Evolutionary conservation across 805 yeast species (phyloP).

Genomic region (Metschnikowia gelsemii): DNA sequence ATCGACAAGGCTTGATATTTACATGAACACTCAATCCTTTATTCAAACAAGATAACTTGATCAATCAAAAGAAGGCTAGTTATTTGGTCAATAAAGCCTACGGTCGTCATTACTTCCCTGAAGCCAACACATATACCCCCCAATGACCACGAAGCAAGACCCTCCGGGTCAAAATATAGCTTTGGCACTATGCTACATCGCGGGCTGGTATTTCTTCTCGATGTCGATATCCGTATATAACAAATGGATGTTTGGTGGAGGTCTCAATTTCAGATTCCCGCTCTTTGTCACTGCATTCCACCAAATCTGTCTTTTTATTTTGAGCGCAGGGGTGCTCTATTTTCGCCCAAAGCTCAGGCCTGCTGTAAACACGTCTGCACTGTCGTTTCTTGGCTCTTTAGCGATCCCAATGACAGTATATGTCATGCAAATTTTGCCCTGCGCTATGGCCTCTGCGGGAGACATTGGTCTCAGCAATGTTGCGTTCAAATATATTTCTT

Average conservation of each 20-base stretch:
- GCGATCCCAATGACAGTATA: constrained; percentile 31
- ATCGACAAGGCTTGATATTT: no score
- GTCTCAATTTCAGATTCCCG: constrained; percentile 79
- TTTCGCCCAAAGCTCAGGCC: constrained; percentile 51
- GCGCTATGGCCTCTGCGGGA: constrained; percentile 84
- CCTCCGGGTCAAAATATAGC: not conserved
- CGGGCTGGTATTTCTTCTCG: constrained; percentile 72
- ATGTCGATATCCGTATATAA: constrained; percentile 76
- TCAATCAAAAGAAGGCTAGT: no score
- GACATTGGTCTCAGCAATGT: constrained; percentile 93
- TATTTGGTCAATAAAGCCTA: no score
- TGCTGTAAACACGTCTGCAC: constrained; percentile 14
- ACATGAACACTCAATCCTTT: no score
- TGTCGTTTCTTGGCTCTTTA: constrained; percentile 18
- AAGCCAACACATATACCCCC: no score
- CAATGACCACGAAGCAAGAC: no score
- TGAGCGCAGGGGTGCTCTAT: constrained; percentile 50
- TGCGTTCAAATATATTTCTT: constrained; percentile 73
- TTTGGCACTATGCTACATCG: constrained; percentile 30
- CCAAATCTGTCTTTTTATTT: constrained; percentile 63
- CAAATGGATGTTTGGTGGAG: constrained; percentile 95
- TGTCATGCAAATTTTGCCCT: constrained; percentile 64
- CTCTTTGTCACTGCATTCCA: constrained; percentile 81
- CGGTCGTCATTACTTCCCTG: no score
- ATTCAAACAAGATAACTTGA: no score